These are phyloP conservation scores for Quercus phellos DNA, from an alignment of 331 rosid species.

Conservation along the genomic window DNA sequence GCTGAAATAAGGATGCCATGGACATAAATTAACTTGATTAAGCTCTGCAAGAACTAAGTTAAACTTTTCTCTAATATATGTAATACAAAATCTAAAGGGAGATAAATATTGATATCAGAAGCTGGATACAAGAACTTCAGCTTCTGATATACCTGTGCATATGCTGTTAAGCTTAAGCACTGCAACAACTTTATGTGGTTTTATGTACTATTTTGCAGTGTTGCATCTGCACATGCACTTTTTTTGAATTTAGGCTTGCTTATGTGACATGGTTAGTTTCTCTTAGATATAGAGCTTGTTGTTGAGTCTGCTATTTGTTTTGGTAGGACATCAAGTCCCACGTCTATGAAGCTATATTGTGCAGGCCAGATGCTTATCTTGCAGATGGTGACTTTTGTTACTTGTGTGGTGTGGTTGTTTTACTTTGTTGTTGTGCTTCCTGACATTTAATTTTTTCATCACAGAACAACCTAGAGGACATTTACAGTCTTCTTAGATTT, in stretches of 20 bases:
- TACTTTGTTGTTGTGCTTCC: slow-evolving; percentile 16
- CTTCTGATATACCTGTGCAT: not conserved
- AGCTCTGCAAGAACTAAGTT: not conserved
- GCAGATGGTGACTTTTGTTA: not conserved
- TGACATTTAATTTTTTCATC: slow-evolving; percentile 34
- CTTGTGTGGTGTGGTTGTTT: not conserved
- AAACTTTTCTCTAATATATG: not conserved
- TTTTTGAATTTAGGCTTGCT: not conserved
- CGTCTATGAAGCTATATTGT: not conserved
- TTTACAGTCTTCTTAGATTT: slow-evolving; percentile 94
- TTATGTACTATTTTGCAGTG: not conserved
- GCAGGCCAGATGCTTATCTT: not conserved
- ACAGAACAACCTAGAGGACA: slow-evolving; percentile 87
- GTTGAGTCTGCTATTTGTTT: not conserved
- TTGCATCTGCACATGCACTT: not conserved
- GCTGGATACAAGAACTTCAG: not conserved
- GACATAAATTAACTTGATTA: not conserved
- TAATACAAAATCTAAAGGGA: not conserved
- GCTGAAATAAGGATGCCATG: not conserved
- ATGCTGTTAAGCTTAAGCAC: not conserved
- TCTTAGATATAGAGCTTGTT: not conserved
- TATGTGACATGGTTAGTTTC: not conserved
- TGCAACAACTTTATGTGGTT: not conserved
- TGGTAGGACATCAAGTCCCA: not conserved
- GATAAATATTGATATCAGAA: not conserved